Evolutionary conservation across 495 filamentous ascomycete genomes (phyloP).

Genomic region (Neurospora sp.): DNA sequence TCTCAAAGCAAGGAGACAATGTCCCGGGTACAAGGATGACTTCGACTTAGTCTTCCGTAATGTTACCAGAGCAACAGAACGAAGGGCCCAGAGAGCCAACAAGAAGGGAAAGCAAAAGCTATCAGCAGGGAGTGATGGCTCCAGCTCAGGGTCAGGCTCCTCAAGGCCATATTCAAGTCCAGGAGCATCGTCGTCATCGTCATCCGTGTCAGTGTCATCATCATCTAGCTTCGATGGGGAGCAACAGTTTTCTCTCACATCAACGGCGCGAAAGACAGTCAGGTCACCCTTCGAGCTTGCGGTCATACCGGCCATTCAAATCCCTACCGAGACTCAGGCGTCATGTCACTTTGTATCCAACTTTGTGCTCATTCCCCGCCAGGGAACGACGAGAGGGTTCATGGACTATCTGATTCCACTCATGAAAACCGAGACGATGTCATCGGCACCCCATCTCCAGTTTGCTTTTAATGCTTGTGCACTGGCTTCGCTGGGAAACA

Average conservation of each 20-base stretch:
- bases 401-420: conserved; percentile 49
- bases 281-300: conserved; percentile 9
- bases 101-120: conserved; percentile 18
- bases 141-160: background rate
- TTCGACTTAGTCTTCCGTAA: conserved; percentile 61
- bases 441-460: background rate
- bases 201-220: background rate
- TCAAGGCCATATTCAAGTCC: background rate
- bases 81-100: conserved; percentile 34
- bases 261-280: background rate
- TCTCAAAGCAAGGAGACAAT: conserved; percentile 52
- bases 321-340: conserved; percentile 38
- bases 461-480: conserved; percentile 53
- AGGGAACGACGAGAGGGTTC: conserved; percentile 36
- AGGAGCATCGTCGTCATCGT: background rate
- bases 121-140: background rate
- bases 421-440: conserved; percentile 33
- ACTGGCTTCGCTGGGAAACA: conserved; percentile 42
- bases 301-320: conserved; percentile 20
- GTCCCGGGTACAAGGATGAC: conserved; percentile 59
- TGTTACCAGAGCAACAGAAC: conserved; percentile 51
- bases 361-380: conserved; percentile 41
- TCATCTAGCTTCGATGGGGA: background rate
- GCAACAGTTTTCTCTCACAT: background rate
- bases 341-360: conserved; percentile 46